Percentiles rank a stretch among this genome's conserved stretches.
Evolutionary conservation across 23 red algal genomes (phyloP).

Genomic region (Gracilariopsis chorda): DNA sequence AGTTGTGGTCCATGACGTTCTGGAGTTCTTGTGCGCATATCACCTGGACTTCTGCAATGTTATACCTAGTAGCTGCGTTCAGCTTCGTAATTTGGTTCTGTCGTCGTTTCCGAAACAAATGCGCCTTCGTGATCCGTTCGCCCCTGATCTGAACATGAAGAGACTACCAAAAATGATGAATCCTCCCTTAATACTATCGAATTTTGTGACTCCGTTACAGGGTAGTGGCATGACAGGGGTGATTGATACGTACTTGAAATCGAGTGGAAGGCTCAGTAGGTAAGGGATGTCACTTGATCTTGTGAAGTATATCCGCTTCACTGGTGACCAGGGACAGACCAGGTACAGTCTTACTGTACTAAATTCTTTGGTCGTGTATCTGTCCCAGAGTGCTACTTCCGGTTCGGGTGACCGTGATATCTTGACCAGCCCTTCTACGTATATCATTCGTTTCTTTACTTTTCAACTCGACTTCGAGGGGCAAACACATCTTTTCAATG

Average conservation of each 20-base stretch:
- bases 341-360: slow-evolving; percentile 53
- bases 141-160: slow-evolving; percentile 84
- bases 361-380: slow-evolving; percentile 88
- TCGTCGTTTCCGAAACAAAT: slow-evolving; percentile 84
- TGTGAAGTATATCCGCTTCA: neutral
- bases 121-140: slow-evolving; percentile 94
- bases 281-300: neutral
- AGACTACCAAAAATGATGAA: slow-evolving; percentile 72
- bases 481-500: slow-evolving; percentile 74
- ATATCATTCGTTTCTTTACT: slow-evolving; percentile 68
- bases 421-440: neutral
- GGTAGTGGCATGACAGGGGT: slow-evolving; percentile 36
- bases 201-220: slow-evolving; percentile 43
- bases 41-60: slow-evolving; percentile 75
- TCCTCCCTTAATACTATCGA: slow-evolving; percentile 64
- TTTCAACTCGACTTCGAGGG: slow-evolving; percentile 83
- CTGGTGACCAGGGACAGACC: neutral
- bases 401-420: neutral
- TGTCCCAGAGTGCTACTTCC: slow-evolving; percentile 54
- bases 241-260: slow-evolving; percentile 70
- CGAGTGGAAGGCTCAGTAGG: neutral
- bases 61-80: slow-evolving; percentile 81
- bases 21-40: slow-evolving; percentile 90
- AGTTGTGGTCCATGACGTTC: slow-evolving; percentile 95
- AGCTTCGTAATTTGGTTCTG: slow-evolving; percentile 92